Base-by-base conservation (phyloP, 768 basidiomycete genomes). In the Kwoniella dejecticola region DNA sequence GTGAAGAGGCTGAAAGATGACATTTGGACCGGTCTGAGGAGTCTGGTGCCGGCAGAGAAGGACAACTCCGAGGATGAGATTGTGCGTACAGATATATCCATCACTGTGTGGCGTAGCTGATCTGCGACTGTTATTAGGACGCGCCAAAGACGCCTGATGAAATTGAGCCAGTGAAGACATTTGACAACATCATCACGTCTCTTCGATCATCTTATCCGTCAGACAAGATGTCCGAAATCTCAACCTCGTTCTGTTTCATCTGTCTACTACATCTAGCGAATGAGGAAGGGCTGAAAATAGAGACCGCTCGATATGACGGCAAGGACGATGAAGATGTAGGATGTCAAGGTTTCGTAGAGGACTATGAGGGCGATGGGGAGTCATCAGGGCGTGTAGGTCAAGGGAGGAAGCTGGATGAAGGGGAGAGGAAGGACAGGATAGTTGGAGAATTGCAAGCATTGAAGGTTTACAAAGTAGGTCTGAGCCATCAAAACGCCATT, bases 171-270 rank as follows among this genome's bases (percentile, higher is more conserved):
- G 57, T 63, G 56, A 72, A 71, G 56, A 75, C 73, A 36, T 81
- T 81, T 69, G 71, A 75, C 33, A 65, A 86, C 57, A 93, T 98
- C 65, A 90, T 98, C 67, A 83, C 86, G 1, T 87, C 87, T 17
- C 83, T 99, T 31, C 86, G 89, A 67, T 83, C 81, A 52, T 85
- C 88, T 5, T 98, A 98, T 78, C 92, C 95, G 0, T 81, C 81
- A 60, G 94, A 97, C 42, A 97, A 95, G 82, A 89, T 98, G 88
- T 89, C 89, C 40, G 96, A 99, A 66, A 96, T 98, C 75, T 96
- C 93, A 77, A 98, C 96, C 15, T 95, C 91, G 66, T 98, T 95
- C 86, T 98, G 95, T 78, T 99, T 98, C 82, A 99, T 98, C 77
- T 98, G 96, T 74, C 82, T 98, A 24, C 81, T 99, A 17, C 96